Evolutionary conservation across 2,329 filamentous ascomycete genomes (phyloP).

Genomic region (Tolypocladium ovalisporum): DNA sequence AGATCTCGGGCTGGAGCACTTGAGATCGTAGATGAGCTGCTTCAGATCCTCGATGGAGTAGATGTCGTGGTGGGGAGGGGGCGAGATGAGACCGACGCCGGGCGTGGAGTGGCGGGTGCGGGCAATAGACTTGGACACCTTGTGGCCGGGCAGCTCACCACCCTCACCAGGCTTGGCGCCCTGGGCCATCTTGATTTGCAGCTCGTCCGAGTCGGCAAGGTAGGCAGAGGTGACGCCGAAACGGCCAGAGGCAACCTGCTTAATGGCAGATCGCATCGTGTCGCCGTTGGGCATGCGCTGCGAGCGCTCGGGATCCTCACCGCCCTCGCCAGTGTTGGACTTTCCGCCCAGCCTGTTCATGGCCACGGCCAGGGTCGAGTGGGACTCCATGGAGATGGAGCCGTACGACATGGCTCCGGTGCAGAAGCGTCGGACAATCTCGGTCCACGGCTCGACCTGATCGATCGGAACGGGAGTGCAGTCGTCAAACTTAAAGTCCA

Average conservation of each 20-base stretch:
- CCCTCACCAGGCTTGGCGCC: constrained; percentile 96
- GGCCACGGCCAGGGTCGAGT: constrained; percentile 87
- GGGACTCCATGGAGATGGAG: constrained; percentile 96
- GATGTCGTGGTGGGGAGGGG: constrained; percentile 94
- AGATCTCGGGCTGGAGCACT: constrained; percentile 87
- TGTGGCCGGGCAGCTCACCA: constrained; percentile 93
- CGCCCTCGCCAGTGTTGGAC: constrained; percentile 95
- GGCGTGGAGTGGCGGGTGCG: constrained; percentile 92
- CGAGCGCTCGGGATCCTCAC: constrained; percentile 87
- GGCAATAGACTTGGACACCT: constrained; percentile 89
- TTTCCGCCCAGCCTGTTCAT: constrained; percentile 97
- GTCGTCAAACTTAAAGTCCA: constrained; percentile 94
- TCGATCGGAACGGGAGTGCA: constrained; percentile 79
- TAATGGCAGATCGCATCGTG: constrained; percentile 94
- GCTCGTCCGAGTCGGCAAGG: constrained; percentile 85
- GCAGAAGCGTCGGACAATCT: constrained; percentile 92
- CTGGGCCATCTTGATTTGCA: constrained; percentile 99
- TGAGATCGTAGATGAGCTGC: constrained; percentile 94
- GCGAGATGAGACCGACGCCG: constrained; percentile 90
- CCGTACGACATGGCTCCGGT: constrained; percentile 98
- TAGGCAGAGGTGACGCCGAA: constrained; percentile 96
- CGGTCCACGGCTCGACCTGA: constrained; percentile 95
- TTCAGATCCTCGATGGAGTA: constrained; percentile 98
- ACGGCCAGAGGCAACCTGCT: constrained; percentile 90
- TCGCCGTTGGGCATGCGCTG: constrained; percentile 81